Evolutionary conservation across 768 basidiomycete genomes (phyloP), one percentile per base, ranked within the genome.

Genomic region (Hygrophoropsis aurantiaca): DNA sequence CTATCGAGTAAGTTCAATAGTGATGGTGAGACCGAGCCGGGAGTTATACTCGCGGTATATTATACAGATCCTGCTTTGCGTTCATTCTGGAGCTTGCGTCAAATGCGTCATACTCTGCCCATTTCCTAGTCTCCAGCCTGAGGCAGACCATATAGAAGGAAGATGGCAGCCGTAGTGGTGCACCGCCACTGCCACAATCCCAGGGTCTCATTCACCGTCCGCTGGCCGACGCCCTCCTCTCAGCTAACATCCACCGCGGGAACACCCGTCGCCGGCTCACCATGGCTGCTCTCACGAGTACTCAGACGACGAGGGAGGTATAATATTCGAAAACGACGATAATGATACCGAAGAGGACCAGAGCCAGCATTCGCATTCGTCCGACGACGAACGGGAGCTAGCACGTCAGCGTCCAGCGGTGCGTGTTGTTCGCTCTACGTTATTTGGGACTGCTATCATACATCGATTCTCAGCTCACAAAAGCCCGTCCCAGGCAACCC

Each of bases 171-270:
- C n/a, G n/a, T n/a, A n/a, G n/a, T n/a, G n/a, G n/a, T n/a, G n/a
- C n/a, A n/a, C n/a, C n/a, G n/a, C n/a, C n/a, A n/a, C n/a, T n/a
- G n/a, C n/a, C n/a, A n/a, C n/a, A n/a, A n/a, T n/a, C 51, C 61
- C 18, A 78, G 81, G 54, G 77, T 94, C 33, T 94, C 92, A 1
- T 94, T 95, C 67, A 93, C 87, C 2, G 76, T 95, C 47, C 81
- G 90, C 35, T 78, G 90, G 7, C 93, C 93, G 0, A 82, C 82
- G 0, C 85, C 88, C 1, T 61, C 74, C 0, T 85, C 87, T 5
- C 76, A 86, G 10, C 67, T 85, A 7, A 50, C 67, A 2, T 75
- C 74, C 7, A 68, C 72, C 5, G 69, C 78, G 3, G 74, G 72
- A 47, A 85, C 80, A 56, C 83, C 83, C 5, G 77, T 85, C 21